phyloP scores from a whole-genome alignment of 2,329 filamentous ascomycete genomes.

The Rhytidhysteron rufulum region DNA sequence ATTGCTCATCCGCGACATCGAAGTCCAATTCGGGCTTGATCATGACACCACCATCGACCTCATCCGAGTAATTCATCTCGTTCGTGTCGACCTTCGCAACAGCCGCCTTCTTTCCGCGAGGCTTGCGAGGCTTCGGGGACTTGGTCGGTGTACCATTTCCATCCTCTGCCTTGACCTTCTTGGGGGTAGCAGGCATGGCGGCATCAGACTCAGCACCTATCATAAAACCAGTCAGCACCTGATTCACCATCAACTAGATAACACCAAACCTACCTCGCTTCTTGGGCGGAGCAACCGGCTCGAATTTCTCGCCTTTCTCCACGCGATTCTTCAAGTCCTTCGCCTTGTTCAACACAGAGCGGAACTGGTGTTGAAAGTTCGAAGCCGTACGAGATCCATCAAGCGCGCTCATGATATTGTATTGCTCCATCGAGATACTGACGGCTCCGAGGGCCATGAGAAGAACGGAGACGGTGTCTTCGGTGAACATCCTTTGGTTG shows the following conservation, averaged over 20 bases:
- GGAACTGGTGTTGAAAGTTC: constrained; percentile 25
- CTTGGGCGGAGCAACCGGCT: constrained; percentile 13
- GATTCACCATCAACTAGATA: not conserved
- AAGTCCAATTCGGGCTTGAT: too few species aligned
- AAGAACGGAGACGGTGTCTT: constrained; percentile 20
- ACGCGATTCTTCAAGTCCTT: constrained; percentile 25
- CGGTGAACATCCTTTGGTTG: constrained; percentile 12
- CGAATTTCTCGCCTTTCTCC: constrained; percentile 21
- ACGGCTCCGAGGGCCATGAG: constrained; percentile 19
- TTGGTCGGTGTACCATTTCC: not conserved
- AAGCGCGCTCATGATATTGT: constrained; percentile 25
- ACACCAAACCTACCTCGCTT: constrained; percentile 18
- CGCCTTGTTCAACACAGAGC: constrained; percentile 17
- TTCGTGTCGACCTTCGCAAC: too few species aligned
- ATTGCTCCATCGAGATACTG: constrained; percentile 15
- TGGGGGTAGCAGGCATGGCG: constrained; percentile 13
- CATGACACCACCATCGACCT: too few species aligned
- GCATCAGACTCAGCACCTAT: too few species aligned
- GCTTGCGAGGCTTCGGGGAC: too few species aligned
- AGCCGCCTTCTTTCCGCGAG: constrained; percentile 14
- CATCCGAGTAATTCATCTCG: too few species aligned
- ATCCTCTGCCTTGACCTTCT: constrained; percentile 16
- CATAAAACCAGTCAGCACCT: not conserved
- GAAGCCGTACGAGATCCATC: constrained; percentile 20
- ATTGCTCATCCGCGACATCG: too few species aligned